A percentile compares a stretch with the other conserved stretches of the same genome.
phyloP scores from a whole-genome alignment of 495 filamentous ascomycete species.

The Ascobolus immersus region DNA sequence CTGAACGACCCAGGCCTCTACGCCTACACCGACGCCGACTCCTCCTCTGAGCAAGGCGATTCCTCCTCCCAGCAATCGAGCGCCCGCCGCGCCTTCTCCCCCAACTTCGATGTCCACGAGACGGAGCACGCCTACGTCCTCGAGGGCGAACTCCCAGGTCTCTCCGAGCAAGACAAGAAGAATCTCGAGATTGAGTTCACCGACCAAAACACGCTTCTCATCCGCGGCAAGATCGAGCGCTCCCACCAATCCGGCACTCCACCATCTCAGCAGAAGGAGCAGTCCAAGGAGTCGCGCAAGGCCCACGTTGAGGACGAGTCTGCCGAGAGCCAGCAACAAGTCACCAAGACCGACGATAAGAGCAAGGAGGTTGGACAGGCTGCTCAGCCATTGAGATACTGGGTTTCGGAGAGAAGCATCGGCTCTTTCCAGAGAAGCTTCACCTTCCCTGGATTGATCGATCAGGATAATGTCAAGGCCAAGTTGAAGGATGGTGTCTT shows the following conservation, averaged over 20 bases:
- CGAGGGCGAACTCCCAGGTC: conserved; percentile 67
- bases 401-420: conserved; percentile 54
- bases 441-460: conserved; percentile 46
- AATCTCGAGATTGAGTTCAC: conserved; percentile 65
- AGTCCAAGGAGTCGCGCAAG: too few species aligned
- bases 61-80: too few species aligned
- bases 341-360: too few species aligned
- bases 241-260: conserved; percentile 22
- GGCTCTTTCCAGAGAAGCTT: conserved; percentile 65
- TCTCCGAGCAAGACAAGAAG: conserved; percentile 41
- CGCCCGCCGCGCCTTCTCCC: conserved; percentile 36
- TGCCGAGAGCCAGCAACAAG: too few species aligned
- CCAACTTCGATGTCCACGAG: conserved; percentile 61
- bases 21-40: too few species aligned
- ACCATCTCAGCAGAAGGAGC: too few species aligned
- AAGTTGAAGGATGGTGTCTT: conserved; percentile 53
- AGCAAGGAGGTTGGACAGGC: too few species aligned
- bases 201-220: conserved; percentile 47
- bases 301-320: too few species aligned
- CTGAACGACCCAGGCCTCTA: too few species aligned
- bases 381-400: conserved; percentile 35
- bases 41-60: too few species aligned
- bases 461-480: conserved; percentile 57
- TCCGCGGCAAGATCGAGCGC: conserved; percentile 43
- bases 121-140: conserved; percentile 42